Evolutionary conservation across 169 alveolate species (phyloP).

Genomic region (Plasmodium gonderi): DNA sequence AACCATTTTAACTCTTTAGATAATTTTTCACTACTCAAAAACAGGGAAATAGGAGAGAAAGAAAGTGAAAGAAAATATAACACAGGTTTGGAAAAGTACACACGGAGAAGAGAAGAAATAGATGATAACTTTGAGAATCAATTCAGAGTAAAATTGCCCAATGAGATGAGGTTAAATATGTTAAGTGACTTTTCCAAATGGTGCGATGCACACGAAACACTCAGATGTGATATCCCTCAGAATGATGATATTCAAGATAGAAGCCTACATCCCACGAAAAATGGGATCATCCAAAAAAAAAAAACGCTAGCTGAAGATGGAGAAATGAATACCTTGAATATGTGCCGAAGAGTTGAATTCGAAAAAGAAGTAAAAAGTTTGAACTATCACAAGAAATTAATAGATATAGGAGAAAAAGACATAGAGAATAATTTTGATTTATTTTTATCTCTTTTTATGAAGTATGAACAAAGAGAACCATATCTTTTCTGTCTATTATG

Average conservation of each 20-base stretch:
- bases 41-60: background rate
- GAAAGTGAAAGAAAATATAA: background rate
- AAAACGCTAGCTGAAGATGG: background rate
- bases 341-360: background rate
- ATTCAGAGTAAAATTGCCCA: background rate
- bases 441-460: conserved; percentile 57
- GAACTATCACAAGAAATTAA: conserved; percentile 28
- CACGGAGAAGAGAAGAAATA: background rate
- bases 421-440: conserved; percentile 34
- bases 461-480: conserved; percentile 34
- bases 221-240: background rate
- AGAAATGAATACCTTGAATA: background rate
- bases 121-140: background rate
- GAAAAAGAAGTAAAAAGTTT: background rate
- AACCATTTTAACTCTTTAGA: background rate
- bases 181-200: too few species aligned
- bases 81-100: background rate
- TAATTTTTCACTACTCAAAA: background rate
- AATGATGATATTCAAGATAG: background rate
- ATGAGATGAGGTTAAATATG: background rate
- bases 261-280: background rate
- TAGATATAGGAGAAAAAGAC: conserved; percentile 20
- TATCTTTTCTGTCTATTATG: conserved; percentile 30
- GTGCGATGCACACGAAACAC: background rate
- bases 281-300: background rate